Percentiles rank a stretch among this genome's conserved stretches.
Evolutionary conservation across 495 filamentous ascomycete species (phyloP).

Genomic region (Aspergillus taichungensis): DNA sequence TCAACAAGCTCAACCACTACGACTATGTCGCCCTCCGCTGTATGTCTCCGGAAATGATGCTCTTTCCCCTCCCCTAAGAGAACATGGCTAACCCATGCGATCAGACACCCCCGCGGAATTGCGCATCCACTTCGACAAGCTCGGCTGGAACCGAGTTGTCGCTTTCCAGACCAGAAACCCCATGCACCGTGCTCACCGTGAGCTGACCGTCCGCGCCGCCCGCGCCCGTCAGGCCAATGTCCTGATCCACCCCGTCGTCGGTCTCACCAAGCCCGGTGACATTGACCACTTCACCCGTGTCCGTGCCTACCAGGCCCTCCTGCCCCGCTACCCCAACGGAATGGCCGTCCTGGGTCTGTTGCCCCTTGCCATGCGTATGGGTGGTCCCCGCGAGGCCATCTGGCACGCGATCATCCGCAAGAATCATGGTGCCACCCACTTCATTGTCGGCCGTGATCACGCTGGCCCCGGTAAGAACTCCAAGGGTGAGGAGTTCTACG

Average conservation of each 20-base stretch:
- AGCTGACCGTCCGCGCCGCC: constrained; percentile 93
- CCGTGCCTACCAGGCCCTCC: constrained; percentile 92
- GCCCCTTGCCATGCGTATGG: constrained; percentile 97
- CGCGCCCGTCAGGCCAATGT: constrained; percentile 94
- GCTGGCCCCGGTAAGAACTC: constrained; percentile 96
- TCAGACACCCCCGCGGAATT: constrained; percentile 89
- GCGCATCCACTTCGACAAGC: constrained; percentile 95
- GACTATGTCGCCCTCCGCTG: constrained; percentile 96
- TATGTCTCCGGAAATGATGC: constrained; percentile 35
- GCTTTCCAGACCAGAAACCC: constrained; percentile 99
- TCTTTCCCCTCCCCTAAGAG: background rate
- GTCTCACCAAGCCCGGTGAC: constrained; percentile 95
- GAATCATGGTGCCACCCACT: constrained; percentile 98
- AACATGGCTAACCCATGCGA: constrained; percentile 9
- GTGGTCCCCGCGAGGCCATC: constrained; percentile 93
- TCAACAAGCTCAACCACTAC: constrained; percentile 93
- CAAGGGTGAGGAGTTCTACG: constrained; percentile 94
- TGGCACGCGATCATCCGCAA: constrained; percentile 99
- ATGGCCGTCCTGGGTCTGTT: constrained; percentile 97
- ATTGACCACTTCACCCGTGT: constrained; percentile 99
- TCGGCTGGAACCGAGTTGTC: constrained; percentile 93
- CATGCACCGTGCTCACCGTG: constrained; percentile 97
- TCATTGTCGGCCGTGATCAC: constrained; percentile 97
- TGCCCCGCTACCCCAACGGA: constrained; percentile 96
- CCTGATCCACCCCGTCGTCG: constrained; percentile 97